These are phyloP conservation scores for Tausonia pullulans DNA, from an alignment of 1,284 basidiomycete genomes.

Conservation along the genomic window DNA sequence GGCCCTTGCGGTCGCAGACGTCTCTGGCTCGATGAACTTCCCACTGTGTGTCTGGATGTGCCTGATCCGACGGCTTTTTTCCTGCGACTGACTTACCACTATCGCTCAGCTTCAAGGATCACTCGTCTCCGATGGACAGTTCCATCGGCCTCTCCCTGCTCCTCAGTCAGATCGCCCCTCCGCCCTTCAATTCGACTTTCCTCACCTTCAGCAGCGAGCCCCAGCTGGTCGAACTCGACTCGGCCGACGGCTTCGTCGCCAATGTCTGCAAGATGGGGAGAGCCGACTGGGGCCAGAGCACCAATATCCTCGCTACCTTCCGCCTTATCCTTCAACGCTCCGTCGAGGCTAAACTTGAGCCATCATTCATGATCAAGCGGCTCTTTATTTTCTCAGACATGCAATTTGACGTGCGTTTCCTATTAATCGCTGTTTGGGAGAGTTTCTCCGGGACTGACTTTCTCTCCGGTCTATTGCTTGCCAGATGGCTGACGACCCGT, in stretches of 20 bases:
- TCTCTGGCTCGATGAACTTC: slow-evolving; percentile 52
- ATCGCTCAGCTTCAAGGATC: not conserved
- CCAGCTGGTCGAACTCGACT: slow-evolving; percentile 42
- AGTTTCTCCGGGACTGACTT: no score
- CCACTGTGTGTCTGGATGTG: slow-evolving; percentile 26
- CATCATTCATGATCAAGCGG: slow-evolving; percentile 58
- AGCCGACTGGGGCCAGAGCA: slow-evolving; percentile 47
- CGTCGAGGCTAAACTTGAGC: slow-evolving; percentile 43
- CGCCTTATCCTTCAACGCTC: slow-evolving; percentile 46
- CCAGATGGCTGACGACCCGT: no score
- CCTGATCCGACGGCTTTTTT: no score
- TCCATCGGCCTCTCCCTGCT: slow-evolving; percentile 55
- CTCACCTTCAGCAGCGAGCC: slow-evolving; percentile 53
- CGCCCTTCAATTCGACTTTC: slow-evolving; percentile 53
- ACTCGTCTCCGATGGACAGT: slow-evolving; percentile 44
- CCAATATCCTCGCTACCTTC: slow-evolving; percentile 37
- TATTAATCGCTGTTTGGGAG: no score
- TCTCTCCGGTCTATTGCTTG: no score
- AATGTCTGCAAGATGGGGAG: slow-evolving; percentile 36
- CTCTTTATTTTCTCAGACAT: slow-evolving; percentile 64
- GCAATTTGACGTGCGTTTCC: slow-evolving; percentile 48
- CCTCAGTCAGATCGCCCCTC: slow-evolving; percentile 47
- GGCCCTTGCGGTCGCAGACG: slow-evolving; percentile 57
- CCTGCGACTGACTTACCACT: not conserved
- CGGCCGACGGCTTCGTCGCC: slow-evolving; percentile 30